Evolutionary conservation across 306 rosid species (phyloP), one percentile per base, ranked within the genome.

Genomic region (Neltuma alba): DNA sequence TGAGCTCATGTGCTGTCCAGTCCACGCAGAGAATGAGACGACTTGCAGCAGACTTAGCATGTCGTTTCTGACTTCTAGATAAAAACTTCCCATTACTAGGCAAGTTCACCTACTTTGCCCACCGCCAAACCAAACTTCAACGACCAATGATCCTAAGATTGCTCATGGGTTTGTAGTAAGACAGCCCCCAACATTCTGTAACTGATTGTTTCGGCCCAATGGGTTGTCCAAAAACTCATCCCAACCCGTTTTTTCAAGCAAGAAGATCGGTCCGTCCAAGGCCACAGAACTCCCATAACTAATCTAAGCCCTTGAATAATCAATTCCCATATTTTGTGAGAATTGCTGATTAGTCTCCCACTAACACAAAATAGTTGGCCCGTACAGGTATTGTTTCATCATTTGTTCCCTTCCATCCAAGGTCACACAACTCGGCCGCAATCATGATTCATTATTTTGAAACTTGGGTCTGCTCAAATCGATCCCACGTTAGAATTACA

Each of bases 361-460:
- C 40, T 25, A 36, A 76, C 47, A 61, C 14, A 58, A 20, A 74
- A 76, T 57, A 48, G 72, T 60, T 67, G 58, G 45, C 57, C 72
- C 70, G 23, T 52, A 52, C 58, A 52, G n/a, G n/a, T 28, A 20
- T n/a, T n/a, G n/a, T n/a, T n/a, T n/a, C n/a, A n/a, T 2, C 15
- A 11, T 58, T 57, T 20, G 18, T 30, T 41, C 14, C 45, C 7
- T 11, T 75, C 27, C 54, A 21, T 16, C 60, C 5, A 13, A 57
- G 55, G 64, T 85, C 66, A 37, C 70, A 70, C 25, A 75, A 44
- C 10, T 23, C 67, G 66, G 75, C 69, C 47, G 61, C 72, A 72
- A 76, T 50, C 77, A 75, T 72, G 23, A 73, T 60, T 5, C 34
- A 66, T 54, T 68, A n/a, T 44, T 31, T 77, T 77, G 65, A 77